Conservation (phyloP, 768 basidiomycete genomes). For the Naganishia onofrii region DNA sequence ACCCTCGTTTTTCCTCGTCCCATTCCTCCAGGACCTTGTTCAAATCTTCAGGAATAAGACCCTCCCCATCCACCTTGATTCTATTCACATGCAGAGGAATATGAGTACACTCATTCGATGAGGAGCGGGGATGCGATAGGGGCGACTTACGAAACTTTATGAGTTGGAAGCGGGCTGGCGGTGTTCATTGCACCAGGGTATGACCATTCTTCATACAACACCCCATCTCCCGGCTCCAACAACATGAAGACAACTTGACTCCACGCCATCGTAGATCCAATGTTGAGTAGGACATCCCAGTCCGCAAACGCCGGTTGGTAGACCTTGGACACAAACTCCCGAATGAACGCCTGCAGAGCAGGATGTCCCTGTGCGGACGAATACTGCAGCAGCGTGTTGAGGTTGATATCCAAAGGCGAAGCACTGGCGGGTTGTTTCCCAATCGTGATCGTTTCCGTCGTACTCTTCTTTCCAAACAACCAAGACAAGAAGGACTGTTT, state of each 20-base stretch:
- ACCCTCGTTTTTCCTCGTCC: conserved; percentile 63
- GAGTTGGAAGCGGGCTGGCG: conserved; percentile 39
- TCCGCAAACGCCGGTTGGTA: conserved; percentile 61
- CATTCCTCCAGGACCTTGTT: conserved; percentile 64
- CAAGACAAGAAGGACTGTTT: conserved; percentile 42
- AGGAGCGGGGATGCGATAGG: no score
- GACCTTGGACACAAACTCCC: conserved; percentile 60
- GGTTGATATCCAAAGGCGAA: conserved; percentile 57
- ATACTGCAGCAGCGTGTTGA: conserved; percentile 71
- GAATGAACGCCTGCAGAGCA: conserved; percentile 60
- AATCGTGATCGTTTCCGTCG: conserved; percentile 57
- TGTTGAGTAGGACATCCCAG: conserved; percentile 57
- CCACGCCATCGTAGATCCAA: conserved; percentile 58
- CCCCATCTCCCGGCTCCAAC: conserved; percentile 52
- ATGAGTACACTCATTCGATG: not conserved
- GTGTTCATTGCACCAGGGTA: conserved; percentile 62
- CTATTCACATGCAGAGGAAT: not conserved
- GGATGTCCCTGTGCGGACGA: conserved; percentile 61
- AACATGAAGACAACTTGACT: conserved; percentile 61
- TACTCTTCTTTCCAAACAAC: conserved; percentile 54
- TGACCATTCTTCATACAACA: conserved; percentile 60
- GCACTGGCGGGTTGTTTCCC: conserved; percentile 59
- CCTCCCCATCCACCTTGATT: conserved; percentile 68
- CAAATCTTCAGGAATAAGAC: conserved; percentile 65
- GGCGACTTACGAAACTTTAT: conserved; percentile 36